Conservation (phyloP, 2,329 filamentous ascomycete genomes). For the Epichloe uncinata region DNA sequence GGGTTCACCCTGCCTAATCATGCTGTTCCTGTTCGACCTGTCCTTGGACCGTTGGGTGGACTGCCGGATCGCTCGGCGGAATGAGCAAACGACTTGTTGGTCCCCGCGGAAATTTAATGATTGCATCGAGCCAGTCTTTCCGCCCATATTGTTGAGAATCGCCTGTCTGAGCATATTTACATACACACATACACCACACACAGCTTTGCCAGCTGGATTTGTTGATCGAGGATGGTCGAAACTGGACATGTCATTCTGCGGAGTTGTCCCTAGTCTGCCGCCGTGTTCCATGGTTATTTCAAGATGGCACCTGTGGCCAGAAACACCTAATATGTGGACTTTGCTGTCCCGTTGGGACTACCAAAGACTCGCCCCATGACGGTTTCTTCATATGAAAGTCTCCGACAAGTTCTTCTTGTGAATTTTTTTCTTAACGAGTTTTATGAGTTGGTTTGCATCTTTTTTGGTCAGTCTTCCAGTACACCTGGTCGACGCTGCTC, state of each 20-base stretch:
- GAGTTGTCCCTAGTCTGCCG: neutral
- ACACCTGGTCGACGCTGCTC: neutral
- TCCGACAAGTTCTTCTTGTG: neutral
- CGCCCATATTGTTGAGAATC: neutral
- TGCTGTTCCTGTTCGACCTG: slow-evolving; percentile 23
- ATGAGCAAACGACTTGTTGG: slow-evolving; percentile 16
- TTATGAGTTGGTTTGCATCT: slow-evolving; percentile 7
- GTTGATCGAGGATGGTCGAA: neutral
- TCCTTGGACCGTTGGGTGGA: slow-evolving; percentile 11
- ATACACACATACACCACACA: neutral
- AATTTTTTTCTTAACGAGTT: slow-evolving; percentile 6
- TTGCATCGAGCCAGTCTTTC: neutral
- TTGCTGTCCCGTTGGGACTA: neutral
- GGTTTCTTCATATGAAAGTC: neutral
- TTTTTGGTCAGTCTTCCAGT: slow-evolving; percentile 4
- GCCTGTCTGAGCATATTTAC: neutral
- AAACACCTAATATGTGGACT: neutral
- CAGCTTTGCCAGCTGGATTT: neutral
- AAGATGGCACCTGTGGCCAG: neutral
- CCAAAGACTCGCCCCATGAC: neutral
- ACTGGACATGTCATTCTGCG: neutral
- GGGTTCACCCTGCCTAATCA: slow-evolving; percentile 39
- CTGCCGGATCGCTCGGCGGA: slow-evolving; percentile 15
- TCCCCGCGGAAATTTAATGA: slow-evolving; percentile 15
- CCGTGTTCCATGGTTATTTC: neutral